A percentile compares a stretch with the other conserved stretches of the same genome.
phyloP scores from a whole-genome alignment of 2,329 filamentous ascomycete genomes.

The Cercospora berteroae region DNA sequence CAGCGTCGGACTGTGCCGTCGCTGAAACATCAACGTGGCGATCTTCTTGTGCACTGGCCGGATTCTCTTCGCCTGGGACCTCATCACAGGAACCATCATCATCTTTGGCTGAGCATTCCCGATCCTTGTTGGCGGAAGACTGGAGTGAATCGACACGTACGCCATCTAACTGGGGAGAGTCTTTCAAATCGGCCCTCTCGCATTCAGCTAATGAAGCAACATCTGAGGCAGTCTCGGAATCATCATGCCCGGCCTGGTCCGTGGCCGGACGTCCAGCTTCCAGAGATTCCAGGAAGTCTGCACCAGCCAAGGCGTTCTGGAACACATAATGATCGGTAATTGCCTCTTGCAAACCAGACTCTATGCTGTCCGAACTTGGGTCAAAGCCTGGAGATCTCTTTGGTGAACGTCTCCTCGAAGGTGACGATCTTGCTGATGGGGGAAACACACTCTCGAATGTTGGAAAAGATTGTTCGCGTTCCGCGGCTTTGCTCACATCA shows the following conservation, averaged over 20 bases:
- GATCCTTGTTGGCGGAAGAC: neutral
- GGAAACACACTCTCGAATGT: conserved; percentile 5
- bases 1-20: neutral
- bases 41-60: neutral
- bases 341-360: conserved; percentile 19
- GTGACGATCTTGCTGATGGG: neutral
- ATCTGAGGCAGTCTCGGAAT: neutral
- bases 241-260: neutral
- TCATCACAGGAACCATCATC: neutral
- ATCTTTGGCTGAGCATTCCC: neutral
- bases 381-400: neutral
- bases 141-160: neutral
- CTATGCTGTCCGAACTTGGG: conserved; percentile 20
- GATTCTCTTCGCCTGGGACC: neutral
- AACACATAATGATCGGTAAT: conserved; percentile 23
- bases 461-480: neutral
- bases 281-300: conserved; percentile 9
- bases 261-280: no score
- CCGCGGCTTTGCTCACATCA: neutral
- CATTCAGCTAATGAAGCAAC: neutral
- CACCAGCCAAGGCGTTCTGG: conserved; percentile 20
- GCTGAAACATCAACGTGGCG: neutral
- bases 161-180: neutral
- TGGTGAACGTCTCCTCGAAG: neutral
- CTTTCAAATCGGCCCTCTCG: neutral